These are phyloP conservation scores for Monilinia aucupariae DNA, from an alignment of 2,329 filamentous ascomycete genomes.

Conservation along the genomic window DNA sequence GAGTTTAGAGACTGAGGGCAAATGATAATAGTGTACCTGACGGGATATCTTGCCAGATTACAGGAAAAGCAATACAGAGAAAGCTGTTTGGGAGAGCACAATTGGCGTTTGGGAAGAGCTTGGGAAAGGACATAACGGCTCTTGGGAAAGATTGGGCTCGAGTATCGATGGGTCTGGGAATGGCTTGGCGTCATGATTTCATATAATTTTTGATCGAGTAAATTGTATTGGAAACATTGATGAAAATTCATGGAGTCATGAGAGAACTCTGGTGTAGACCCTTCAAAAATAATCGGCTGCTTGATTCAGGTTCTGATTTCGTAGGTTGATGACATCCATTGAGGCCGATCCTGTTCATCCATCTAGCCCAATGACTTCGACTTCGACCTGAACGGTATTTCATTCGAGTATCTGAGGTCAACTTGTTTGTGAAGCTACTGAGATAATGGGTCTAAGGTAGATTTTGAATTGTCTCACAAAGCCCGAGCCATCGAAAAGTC, in stretches of 20 bases:
- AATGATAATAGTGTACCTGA: slow-evolving; percentile 34
- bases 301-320: neutral
- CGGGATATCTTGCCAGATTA: slow-evolving; percentile 31
- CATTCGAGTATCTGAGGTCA: no score
- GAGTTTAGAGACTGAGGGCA: slow-evolving; percentile 38
- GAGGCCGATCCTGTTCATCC: no score
- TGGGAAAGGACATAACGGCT: slow-evolving; percentile 20
- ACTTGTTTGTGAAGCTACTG: no score
- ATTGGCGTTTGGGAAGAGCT: slow-evolving; percentile 36
- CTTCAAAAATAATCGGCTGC: no score
- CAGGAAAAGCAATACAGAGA: slow-evolving; percentile 32
- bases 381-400: no score
- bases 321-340: neutral
- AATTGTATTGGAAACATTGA: no score
- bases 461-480: no score
- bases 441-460: no score
- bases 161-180: neutral
- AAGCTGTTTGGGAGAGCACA: slow-evolving; percentile 38
- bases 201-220: neutral
- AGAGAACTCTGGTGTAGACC: no score
- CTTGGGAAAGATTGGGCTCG: neutral
- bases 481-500: no score
- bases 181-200: neutral
- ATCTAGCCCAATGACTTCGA: no score
- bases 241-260: no score